These are phyloP conservation scores for Digitaria exilis DNA, from an alignment of 202 grass and related monocot species.

Conservation along the genomic window DNA sequence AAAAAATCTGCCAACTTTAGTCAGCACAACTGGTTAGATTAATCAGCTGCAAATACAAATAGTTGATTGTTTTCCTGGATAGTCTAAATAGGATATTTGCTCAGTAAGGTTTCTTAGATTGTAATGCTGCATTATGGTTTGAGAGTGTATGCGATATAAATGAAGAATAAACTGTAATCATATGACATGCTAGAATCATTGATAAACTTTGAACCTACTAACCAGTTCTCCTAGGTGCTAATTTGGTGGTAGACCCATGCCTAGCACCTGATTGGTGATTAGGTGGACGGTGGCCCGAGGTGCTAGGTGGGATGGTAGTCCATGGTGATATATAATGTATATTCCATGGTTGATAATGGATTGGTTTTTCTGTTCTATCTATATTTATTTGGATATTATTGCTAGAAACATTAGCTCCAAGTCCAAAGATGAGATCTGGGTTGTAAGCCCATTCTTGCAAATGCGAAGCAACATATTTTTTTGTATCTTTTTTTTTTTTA, in stretches of 20 bases:
- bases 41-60: neutral
- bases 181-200: neutral
- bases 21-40: neutral
- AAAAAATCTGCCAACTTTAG: neutral
- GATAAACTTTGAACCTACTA: neutral
- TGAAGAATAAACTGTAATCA: neutral
- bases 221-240: neutral
- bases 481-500: too few species aligned
- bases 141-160: neutral
- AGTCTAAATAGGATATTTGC: neutral
- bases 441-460: conserved; percentile 18
- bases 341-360: neutral
- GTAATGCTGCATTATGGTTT: neutral
- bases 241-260: neutral
- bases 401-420: neutral
- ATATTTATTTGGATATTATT: neutral
- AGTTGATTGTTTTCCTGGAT: neutral
- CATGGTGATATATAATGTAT: neutral
- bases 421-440: neutral
- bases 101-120: neutral
- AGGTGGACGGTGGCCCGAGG: neutral
- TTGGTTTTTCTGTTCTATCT: conserved; percentile 2
- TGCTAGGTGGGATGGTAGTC: neutral
- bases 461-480: neutral
- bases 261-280: neutral